phyloP scores from a whole-genome alignment of 2,329 filamentous ascomycete genomes.

The Diaporthe velutina region DNA sequence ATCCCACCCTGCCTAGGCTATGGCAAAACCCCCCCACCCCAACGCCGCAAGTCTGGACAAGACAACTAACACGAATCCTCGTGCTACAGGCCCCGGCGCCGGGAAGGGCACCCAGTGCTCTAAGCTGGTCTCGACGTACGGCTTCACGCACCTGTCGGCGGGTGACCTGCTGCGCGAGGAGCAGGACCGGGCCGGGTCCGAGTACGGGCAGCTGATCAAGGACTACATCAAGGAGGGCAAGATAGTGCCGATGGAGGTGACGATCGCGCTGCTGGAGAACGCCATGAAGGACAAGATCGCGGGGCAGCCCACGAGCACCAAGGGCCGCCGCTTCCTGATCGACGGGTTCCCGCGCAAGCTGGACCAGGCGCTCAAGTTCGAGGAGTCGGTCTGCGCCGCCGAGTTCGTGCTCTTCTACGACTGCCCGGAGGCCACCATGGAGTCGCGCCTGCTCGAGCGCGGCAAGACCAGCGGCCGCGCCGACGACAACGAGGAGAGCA shows the following conservation, averaged over 20 bases:
- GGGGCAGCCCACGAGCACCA: constrained; percentile 51
- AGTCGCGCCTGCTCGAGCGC: constrained; percentile 84
- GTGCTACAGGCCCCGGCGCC: constrained; percentile 79
- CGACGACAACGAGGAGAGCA: constrained; percentile 96
- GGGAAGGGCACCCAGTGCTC: constrained; percentile 97
- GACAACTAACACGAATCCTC: neutral
- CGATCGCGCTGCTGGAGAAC: constrained; percentile 92
- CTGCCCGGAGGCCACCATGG: constrained; percentile 91
- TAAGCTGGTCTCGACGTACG: constrained; percentile 87
- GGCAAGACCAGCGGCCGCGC: constrained; percentile 92
- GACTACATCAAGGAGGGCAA: constrained; percentile 93
- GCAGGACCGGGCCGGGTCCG: constrained; percentile 85
- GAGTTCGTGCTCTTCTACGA: constrained; percentile 94
- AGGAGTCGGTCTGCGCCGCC: constrained; percentile 86
- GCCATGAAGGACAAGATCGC: constrained; percentile 83
- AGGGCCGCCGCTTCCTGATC: constrained; percentile 80
- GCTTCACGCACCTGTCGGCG: constrained; percentile 92
- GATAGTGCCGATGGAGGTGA: constrained; percentile 99
- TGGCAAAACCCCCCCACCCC: neutral
- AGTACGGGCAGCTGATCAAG: constrained; percentile 94
- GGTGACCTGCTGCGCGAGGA: constrained; percentile 95
- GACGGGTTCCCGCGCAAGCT: constrained; percentile 95
- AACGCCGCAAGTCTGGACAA: neutral
- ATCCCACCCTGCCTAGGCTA: too few species aligned
- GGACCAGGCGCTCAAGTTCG: constrained; percentile 96